A percentile compares a stretch with the other conserved stretches of the same genome.
These are phyloP conservation scores for Saturnispora gosingensis DNA, from an alignment of 805 yeast genomes.

Conservation along the genomic window DNA sequence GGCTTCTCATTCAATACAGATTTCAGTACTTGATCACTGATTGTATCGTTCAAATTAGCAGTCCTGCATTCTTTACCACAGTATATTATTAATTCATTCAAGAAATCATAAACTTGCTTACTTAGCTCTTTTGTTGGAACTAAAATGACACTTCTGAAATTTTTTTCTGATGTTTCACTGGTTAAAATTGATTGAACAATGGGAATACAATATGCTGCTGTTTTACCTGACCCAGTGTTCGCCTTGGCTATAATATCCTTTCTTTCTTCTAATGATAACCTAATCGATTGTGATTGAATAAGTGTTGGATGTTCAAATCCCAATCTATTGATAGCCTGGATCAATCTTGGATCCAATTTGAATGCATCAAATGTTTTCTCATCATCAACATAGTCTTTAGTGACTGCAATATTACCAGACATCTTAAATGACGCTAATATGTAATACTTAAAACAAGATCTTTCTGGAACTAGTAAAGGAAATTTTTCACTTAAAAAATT, in stretches of 20 bases:
- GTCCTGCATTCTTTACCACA: slow-evolving; percentile 58
- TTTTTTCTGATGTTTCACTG: slow-evolving; percentile 21
- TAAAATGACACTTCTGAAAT: slow-evolving; percentile 54
- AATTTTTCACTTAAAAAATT: background rate
- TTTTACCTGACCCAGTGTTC: slow-evolving; percentile 92
- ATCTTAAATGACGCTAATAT: slow-evolving; percentile 4
- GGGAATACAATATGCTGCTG: slow-evolving; percentile 85
- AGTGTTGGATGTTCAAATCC: slow-evolving; percentile 84
- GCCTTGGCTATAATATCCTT: slow-evolving; percentile 92
- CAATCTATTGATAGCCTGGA: slow-evolving; percentile 72
- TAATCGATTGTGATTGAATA: slow-evolving; percentile 86
- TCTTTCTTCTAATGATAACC: slow-evolving; percentile 80
- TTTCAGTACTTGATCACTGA: slow-evolving; percentile 60
- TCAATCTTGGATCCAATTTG: slow-evolving; percentile 70
- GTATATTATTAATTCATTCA: slow-evolving; percentile 57
- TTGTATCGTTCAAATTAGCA: slow-evolving; percentile 54
- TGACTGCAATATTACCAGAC: slow-evolving; percentile 35
- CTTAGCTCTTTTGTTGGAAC: slow-evolving; percentile 94
- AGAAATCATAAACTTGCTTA: slow-evolving; percentile 67
- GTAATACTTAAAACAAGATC: background rate
- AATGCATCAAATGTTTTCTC: slow-evolving; percentile 64
- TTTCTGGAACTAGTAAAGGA: background rate
- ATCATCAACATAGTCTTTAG: slow-evolving; percentile 65
- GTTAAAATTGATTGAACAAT: slow-evolving; percentile 67
- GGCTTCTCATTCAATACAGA: slow-evolving; percentile 69